These are phyloP conservation scores for Fistulinella prunicolor DNA, from an alignment of 768 basidiomycete species.

Conservation along the genomic window DNA sequence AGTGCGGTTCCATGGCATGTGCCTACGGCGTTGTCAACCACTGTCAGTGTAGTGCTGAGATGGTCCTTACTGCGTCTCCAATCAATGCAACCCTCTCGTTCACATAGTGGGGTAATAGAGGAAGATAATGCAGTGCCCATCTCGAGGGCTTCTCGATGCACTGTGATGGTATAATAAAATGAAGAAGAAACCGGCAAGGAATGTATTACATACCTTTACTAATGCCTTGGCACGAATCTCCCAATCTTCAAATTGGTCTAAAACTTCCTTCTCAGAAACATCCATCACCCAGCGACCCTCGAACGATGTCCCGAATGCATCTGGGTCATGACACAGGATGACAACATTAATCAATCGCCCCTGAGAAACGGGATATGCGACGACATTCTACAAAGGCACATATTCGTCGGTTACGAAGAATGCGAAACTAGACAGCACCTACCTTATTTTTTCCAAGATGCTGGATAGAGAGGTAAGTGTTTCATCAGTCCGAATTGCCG, in stretches of 20 bases:
- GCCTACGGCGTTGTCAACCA: conserved; percentile 29
- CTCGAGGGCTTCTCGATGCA: conserved; percentile 36
- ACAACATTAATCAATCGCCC: conserved; percentile 37
- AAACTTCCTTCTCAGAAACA: conserved; percentile 32
- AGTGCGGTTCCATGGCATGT: conserved; percentile 46
- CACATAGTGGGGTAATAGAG: conserved; percentile 38
- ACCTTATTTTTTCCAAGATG: conserved; percentile 24
- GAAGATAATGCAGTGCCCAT: conserved; percentile 46
- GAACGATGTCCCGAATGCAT: conserved; percentile 30
- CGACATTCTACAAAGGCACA: conserved; percentile 28
- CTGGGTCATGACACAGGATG: conserved; percentile 27
- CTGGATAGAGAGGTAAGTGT: conserved; percentile 11
- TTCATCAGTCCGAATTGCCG: not conserved
- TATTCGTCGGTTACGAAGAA: not conserved
- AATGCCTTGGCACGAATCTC: conserved; percentile 7
- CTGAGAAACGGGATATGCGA: conserved; percentile 39
- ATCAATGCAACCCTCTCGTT: conserved; percentile 41
- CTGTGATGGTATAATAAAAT: conserved; percentile 19
- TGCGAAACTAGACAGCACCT: not conserved
- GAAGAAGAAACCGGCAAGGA: not conserved
- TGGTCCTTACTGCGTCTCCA: conserved; percentile 44
- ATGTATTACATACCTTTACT: conserved; percentile 7
- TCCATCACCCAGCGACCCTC: conserved; percentile 30
- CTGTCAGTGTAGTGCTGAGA: not conserved
- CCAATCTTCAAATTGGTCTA: conserved; percentile 29